These are phyloP conservation scores for Austroboletus olivaceoglutinosus DNA, from an alignment of 1,284 basidiomycete genomes.

Conservation along the genomic window DNA sequence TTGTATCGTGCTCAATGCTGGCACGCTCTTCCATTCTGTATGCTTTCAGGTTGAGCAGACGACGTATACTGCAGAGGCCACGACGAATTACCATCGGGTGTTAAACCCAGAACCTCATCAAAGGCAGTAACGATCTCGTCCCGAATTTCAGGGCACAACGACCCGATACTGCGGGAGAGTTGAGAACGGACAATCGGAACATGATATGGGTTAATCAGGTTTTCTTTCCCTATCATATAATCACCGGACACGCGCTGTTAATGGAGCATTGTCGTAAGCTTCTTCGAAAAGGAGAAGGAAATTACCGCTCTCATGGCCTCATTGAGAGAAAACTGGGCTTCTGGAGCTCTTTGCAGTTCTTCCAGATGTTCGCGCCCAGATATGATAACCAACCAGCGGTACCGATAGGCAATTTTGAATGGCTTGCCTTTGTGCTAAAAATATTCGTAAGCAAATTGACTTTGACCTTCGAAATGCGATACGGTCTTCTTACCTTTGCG, in stretches of 20 bases:
- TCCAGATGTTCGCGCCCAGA: not conserved
- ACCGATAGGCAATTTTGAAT: not conserved
- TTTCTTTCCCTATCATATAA: constrained; percentile 16
- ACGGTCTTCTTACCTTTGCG: not conserved
- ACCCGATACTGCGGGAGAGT: constrained; percentile 31
- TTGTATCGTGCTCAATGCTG: constrained; percentile 16
- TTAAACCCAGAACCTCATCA: constrained; percentile 20
- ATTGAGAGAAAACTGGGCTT: not conserved
- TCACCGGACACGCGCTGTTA: not conserved
- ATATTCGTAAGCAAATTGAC: not conserved
- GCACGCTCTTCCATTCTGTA: constrained; percentile 26
- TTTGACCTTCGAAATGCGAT: not conserved
- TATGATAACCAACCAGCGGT: not conserved
- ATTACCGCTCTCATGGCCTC: not conserved
- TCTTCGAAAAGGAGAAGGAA: not conserved
- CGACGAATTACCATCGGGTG: constrained; percentile 12
- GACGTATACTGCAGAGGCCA: no score
- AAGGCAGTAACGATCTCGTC: constrained; percentile 35
- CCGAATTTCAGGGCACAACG: constrained; percentile 25
- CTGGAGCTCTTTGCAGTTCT: not conserved
- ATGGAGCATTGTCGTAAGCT: not conserved
- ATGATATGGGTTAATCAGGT: constrained; percentile 28
- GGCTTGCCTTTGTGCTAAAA: not conserved
- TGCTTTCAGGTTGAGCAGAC: no score
- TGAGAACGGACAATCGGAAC: constrained; percentile 21